phyloP scores from a whole-genome alignment of 495 filamentous ascomycete genomes.

The Staphylotrichum tortipilum region DNA sequence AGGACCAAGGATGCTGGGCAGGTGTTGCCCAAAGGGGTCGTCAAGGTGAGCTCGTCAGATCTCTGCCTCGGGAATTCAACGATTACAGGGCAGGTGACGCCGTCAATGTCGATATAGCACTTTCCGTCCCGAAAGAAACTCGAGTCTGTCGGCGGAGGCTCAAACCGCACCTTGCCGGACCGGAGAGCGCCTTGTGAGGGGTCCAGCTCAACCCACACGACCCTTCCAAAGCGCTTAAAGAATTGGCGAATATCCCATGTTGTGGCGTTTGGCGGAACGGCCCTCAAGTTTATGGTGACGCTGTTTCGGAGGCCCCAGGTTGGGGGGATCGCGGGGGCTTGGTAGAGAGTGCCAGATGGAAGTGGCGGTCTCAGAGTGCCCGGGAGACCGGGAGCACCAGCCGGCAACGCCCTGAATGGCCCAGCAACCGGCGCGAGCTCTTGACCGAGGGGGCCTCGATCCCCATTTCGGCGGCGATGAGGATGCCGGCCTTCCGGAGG shows the following conservation, averaged over 20 bases:
- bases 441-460: neutral
- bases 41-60: too few relatives aligned
- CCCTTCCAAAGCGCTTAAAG: constrained; percentile 23
- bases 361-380: neutral
- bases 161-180: constrained; percentile 26
- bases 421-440: neutral
- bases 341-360: neutral
- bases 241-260: constrained; percentile 18
- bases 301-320: constrained; percentile 19
- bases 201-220: constrained; percentile 30
- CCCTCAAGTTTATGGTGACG: constrained; percentile 18
- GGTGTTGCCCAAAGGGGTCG: constrained; percentile 18
- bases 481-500: neutral
- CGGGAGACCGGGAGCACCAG: too few relatives aligned
- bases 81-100: neutral
- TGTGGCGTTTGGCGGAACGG: constrained; percentile 17
- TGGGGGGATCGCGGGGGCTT: constrained; percentile 9
- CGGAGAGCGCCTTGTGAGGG: constrained; percentile 6
- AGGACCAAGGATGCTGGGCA: constrained; percentile 27
- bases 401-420: neutral
- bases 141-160: constrained; percentile 26
- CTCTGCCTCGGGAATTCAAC: constrained; percentile 11
- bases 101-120: constrained; percentile 5
- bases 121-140: constrained; percentile 14
- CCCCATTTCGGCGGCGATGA: neutral